Conservation (phyloP, 1,284 basidiomycete genomes). For the Papiliotrema terrestris region DNA sequence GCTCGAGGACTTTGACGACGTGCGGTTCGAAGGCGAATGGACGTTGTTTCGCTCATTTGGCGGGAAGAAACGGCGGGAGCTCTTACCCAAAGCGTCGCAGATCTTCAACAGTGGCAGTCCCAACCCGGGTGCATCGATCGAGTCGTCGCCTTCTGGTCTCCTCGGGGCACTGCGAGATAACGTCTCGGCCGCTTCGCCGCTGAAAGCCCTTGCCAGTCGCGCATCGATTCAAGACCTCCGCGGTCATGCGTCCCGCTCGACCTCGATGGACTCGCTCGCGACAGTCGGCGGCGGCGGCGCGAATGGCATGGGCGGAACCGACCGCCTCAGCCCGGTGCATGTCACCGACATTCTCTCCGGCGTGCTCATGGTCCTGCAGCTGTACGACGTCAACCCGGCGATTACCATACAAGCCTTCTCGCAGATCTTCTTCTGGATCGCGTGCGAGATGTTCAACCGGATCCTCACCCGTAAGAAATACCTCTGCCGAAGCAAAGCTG, state of each 20-base stretch:
- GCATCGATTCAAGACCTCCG: slow-evolving; percentile 33
- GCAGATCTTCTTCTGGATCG: slow-evolving; percentile 61
- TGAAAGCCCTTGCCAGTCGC: slow-evolving; percentile 14
- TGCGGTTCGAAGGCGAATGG: slow-evolving; percentile 97
- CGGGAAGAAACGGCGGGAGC: slow-evolving; percentile 60
- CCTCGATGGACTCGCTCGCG: slow-evolving; percentile 14
- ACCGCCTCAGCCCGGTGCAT: slow-evolving; percentile 54
- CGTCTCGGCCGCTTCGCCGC: slow-evolving; percentile 6
- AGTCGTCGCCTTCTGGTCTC: slow-evolving; percentile 15
- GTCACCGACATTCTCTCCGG: slow-evolving; percentile 80
- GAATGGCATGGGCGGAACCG: background rate
- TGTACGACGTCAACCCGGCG: slow-evolving; percentile 88
- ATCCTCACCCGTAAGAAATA: slow-evolving; percentile 88
- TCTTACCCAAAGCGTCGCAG: slow-evolving; percentile 42
- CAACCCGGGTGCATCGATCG: slow-evolving; percentile 1
- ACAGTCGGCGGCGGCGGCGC: slow-evolving; percentile 4
- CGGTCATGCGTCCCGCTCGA: slow-evolving; percentile 8
- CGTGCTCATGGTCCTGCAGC: slow-evolving; percentile 76
- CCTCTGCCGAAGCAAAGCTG: slow-evolving; percentile 82
- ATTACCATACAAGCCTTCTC: slow-evolving; percentile 89
- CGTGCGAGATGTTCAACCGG: slow-evolving; percentile 88
- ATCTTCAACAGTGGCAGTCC: slow-evolving; percentile 32
- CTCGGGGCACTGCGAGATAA: slow-evolving; percentile 16
- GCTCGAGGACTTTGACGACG: slow-evolving; percentile 68
- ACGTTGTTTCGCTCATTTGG: slow-evolving; percentile 73